phyloP scores from a whole-genome alignment of 2,329 filamentous ascomycete species.

The Cadophora sp. region DNA sequence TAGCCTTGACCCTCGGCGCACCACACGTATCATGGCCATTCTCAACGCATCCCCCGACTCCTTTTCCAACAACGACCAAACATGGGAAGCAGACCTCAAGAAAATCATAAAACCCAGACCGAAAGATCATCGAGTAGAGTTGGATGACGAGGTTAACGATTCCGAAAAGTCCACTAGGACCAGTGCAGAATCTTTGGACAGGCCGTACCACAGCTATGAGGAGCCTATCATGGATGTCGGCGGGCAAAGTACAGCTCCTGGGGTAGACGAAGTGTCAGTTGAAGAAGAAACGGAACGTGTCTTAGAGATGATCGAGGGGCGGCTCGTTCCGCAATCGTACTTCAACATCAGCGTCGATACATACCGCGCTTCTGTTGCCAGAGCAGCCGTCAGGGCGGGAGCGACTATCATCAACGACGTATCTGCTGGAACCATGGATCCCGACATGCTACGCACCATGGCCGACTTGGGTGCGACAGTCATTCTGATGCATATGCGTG shows the following conservation, averaged over 20 bases:
- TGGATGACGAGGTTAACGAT: too few species aligned
- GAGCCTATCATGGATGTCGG: slow-evolving; percentile 81
- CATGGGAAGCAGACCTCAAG: too few species aligned
- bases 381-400: slow-evolving; percentile 76
- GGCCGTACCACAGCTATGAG: not conserved
- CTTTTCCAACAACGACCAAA: slow-evolving; percentile 72
- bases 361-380: slow-evolving; percentile 84
- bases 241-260: slow-evolving; percentile 89
- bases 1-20: slow-evolving; percentile 58
- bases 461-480: slow-evolving; percentile 81
- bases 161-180: not conserved
- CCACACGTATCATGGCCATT: slow-evolving; percentile 89
- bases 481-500: slow-evolving; percentile 77
- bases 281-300: slow-evolving; percentile 81
- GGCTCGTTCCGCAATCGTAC: not conserved
- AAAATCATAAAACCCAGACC: too few species aligned
- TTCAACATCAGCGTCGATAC: slow-evolving; percentile 80
- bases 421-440: slow-evolving; percentile 80
- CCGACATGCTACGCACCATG: slow-evolving; percentile 81
- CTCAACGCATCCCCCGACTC: slow-evolving; percentile 95
- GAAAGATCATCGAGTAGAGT: too few species aligned
- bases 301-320: slow-evolving; percentile 71
- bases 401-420: slow-evolving; percentile 97
- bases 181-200: not conserved
- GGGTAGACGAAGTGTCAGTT: slow-evolving; percentile 69